Evolutionary conservation across 768 basidiomycete species (phyloP).

Genomic region (Cyclocybe aegerita): DNA sequence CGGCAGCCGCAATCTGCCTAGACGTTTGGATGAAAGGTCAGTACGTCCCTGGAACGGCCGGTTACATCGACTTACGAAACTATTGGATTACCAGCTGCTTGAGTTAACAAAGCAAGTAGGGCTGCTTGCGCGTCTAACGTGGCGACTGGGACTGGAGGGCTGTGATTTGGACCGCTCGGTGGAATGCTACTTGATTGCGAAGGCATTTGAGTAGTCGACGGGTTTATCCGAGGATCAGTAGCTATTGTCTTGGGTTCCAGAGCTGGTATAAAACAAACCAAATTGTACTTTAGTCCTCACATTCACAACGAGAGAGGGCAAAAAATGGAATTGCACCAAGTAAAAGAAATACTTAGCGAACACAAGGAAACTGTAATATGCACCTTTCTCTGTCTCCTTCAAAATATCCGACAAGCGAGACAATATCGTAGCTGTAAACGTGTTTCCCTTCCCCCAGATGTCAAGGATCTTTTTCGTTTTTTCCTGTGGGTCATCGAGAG

Average conservation of each 20-base stretch:
- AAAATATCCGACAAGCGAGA: conserved; percentile 70
- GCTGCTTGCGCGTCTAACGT: conserved; percentile 57
- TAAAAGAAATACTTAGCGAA: conserved; percentile 80
- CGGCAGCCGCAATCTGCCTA: conserved; percentile 63
- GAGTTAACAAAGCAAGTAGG: conserved; percentile 66
- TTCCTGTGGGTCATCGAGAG: conserved; percentile 64
- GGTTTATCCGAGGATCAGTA: conserved; percentile 37
- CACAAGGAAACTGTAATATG: conserved; percentile 67
- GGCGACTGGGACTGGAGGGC: conserved; percentile 11
- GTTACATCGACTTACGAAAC: conserved; percentile 34
- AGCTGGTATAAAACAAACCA: conserved; percentile 65
- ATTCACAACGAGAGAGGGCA: conserved; percentile 53
- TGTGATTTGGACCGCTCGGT: no score
- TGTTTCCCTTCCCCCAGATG: conserved; percentile 92
- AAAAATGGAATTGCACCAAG: conserved; percentile 62
- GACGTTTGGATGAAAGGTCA: no score
- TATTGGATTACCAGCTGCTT: conserved; percentile 48
- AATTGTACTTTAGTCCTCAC: conserved; percentile 64
- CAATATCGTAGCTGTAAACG: conserved; percentile 80
- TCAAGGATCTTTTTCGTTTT: conserved; percentile 97
- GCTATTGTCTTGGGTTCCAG: conserved; percentile 40
- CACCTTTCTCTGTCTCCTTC: conserved; percentile 81
- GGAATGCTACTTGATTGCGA: no score
- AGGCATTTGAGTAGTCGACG: conserved; percentile 23
- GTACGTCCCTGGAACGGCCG: no score